Conservation (phyloP, 2,329 filamentous ascomycete genomes). For the Botryosphaeria dothidea region DNA sequence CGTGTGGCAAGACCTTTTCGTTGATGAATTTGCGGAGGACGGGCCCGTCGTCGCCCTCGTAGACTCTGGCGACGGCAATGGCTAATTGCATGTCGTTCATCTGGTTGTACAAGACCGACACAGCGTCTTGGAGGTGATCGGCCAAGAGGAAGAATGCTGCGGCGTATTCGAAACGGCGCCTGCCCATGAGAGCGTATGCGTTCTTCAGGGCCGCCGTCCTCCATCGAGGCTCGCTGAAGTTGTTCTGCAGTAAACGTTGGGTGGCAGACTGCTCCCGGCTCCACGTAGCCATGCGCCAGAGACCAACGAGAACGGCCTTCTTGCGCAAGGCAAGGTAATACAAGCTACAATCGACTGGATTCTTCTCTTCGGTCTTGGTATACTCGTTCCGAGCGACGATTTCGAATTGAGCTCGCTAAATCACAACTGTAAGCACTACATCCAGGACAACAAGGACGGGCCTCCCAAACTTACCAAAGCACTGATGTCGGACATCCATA, state of each 20-base stretch:
- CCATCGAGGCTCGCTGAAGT: conserved; percentile 87
- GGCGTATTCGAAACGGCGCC: conserved; percentile 88
- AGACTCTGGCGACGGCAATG: conserved; percentile 82
- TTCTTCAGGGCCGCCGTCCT: conserved; percentile 90
- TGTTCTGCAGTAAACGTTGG: conserved; percentile 78
- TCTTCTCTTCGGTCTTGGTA: conserved; percentile 80
- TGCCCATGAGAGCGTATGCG: conserved; percentile 90
- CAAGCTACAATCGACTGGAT: conserved; percentile 86
- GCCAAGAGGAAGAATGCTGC: conserved; percentile 94
- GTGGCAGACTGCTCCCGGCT: conserved; percentile 83
- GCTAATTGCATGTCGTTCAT: conserved; percentile 87
- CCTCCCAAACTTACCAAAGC: conserved; percentile 64
- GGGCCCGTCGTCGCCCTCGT: conserved; percentile 79
- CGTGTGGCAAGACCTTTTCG: conserved; percentile 75
- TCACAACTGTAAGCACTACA: neutral
- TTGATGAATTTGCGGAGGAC: conserved; percentile 73
- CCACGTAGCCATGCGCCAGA: conserved; percentile 95
- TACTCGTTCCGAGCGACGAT: conserved; percentile 92
- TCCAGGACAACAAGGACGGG: neutral
- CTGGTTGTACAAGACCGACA: conserved; percentile 83
- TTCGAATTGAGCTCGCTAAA: conserved; percentile 77
- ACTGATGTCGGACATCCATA: conserved; percentile 82
- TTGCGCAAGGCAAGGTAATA: conserved; percentile 90
- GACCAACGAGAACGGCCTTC: conserved; percentile 83
- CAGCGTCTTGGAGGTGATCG: conserved; percentile 79